A percentile compares a stretch with the other conserved stretches of the same genome.
phyloP scores from a whole-genome alignment of 805 yeast species.

The Hanseniaspora lindneri region DNA sequence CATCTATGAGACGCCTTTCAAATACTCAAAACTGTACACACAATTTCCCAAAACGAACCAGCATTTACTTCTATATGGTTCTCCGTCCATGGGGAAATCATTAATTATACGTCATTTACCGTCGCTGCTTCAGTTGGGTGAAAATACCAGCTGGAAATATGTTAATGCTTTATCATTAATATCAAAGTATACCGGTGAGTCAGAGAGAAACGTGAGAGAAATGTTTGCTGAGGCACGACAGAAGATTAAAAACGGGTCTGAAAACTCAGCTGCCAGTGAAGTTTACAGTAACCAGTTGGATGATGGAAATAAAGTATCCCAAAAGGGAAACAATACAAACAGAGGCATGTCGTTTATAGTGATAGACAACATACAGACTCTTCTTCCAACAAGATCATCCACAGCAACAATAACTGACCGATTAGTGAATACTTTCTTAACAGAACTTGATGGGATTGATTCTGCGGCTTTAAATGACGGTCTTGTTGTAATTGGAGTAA shows the following conservation, averaged over 20 bases:
- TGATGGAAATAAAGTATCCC: too few species aligned
- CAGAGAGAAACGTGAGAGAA: conserved; percentile 83
- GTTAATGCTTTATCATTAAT: conserved; percentile 7
- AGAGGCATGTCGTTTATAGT: conserved; percentile 74
- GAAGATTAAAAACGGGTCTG: conserved; percentile 47
- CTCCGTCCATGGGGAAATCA: conserved; percentile 12
- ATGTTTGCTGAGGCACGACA: conserved; percentile 79
- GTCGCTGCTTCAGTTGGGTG: not conserved
- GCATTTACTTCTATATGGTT: conserved; percentile 4
- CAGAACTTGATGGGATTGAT: conserved; percentile 99
- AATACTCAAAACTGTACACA: not conserved
- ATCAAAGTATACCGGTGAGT: conserved; percentile 11
- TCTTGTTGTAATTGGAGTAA: conserved; percentile 93
- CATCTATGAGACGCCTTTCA: not conserved
- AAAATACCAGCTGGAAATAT: not conserved
- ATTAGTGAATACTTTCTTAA: conserved; percentile 90
- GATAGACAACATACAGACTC: conserved; percentile 92
- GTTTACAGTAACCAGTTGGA: too few species aligned
- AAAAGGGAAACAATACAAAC: too few species aligned
- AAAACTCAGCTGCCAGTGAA: not conserved
- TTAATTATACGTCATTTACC: not conserved
- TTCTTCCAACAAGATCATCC: conserved; percentile 96
- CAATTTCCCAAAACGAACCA: not conserved
- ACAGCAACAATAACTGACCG: conserved; percentile 96
- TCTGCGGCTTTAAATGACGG: conserved; percentile 48